Conservation (phyloP, 2,329 filamentous ascomycete species). For the Cladosporium oxysporum region DNA sequence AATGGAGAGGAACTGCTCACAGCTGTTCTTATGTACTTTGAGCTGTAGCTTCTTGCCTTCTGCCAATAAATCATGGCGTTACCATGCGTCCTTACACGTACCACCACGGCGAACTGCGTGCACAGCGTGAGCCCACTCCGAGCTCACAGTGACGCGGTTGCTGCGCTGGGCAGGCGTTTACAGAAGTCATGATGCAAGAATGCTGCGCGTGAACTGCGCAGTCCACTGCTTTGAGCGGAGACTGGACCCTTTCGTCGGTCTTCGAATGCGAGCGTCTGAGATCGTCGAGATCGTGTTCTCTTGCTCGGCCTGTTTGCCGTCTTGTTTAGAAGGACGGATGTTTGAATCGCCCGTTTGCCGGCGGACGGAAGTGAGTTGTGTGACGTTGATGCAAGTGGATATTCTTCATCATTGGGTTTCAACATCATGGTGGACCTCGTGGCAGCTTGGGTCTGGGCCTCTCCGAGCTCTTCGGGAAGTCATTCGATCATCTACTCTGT, state of each 20-base stretch:
- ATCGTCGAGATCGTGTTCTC: background rate
- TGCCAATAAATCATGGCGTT: slow-evolving; percentile 3
- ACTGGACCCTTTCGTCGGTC: slow-evolving; percentile 8
- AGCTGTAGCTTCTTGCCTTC: background rate
- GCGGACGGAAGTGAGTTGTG: background rate
- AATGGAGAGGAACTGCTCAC: background rate
- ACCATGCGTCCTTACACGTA: background rate
- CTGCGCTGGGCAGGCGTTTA: background rate
- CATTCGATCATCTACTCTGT: too few species aligned
- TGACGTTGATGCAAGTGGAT: background rate
- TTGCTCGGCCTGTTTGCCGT: slow-evolving; percentile 1
- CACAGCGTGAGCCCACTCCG: background rate
- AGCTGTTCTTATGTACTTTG: slow-evolving; percentile 10
- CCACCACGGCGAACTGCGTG: background rate
- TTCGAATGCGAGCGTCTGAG: slow-evolving; percentile 3
- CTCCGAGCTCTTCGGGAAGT: too few species aligned
- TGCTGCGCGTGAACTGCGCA: slow-evolving; percentile 3
- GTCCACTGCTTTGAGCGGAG: slow-evolving; percentile 8
- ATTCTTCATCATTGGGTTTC: background rate
- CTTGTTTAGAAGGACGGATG: background rate
- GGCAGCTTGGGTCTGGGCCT: background rate
- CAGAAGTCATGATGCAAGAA: slow-evolving; percentile 19
- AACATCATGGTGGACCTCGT: background rate
- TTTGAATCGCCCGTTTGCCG: slow-evolving; percentile 1
- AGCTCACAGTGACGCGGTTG: slow-evolving; percentile 18